Percentiles rank a stretch among this genome's conserved stretches.
Evolutionary conservation across 345 rosid species (phyloP).

Genomic region (Hypericum perforatum): DNA sequence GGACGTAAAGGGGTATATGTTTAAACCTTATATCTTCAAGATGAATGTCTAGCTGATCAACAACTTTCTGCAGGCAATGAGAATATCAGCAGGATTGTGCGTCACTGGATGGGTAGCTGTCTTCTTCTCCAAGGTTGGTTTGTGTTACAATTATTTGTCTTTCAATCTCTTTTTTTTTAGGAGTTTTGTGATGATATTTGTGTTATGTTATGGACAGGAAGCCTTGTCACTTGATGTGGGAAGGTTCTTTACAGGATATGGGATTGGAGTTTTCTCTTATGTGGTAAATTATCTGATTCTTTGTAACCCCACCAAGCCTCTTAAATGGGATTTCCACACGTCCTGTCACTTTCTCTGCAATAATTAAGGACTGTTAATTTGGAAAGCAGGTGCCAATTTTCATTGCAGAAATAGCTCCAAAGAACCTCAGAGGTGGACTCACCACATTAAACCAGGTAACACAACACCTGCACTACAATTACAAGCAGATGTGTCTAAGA

Average conservation of each 20-base stretch:
- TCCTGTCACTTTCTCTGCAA: not conserved
- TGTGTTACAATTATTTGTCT: not conserved
- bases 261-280: constrained; percentile 81
- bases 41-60: not conserved
- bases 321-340: not conserved
- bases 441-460: constrained; percentile 67
- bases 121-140: constrained; percentile 44
- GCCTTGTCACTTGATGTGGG: constrained; percentile 59
- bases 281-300: constrained; percentile 45
- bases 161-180: not conserved
- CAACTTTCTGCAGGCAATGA: constrained; percentile 55
- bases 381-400: constrained; percentile 59
- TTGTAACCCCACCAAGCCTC: not conserved
- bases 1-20: constrained; percentile 89
- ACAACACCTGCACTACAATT: not conserved
- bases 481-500: not conserved
- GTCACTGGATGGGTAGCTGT: constrained; percentile 77
- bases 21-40: not conserved
- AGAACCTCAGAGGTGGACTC: constrained; percentile 81
- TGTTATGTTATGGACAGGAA: constrained; percentile 25
- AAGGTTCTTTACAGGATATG: constrained; percentile 80
- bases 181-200: not conserved
- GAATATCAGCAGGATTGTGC: constrained; percentile 66
- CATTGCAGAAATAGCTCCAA: constrained; percentile 90
- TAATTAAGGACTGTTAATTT: not conserved